Base-by-base conservation (phyloP, 345 rosid species). In the Salix caprea region DNA sequence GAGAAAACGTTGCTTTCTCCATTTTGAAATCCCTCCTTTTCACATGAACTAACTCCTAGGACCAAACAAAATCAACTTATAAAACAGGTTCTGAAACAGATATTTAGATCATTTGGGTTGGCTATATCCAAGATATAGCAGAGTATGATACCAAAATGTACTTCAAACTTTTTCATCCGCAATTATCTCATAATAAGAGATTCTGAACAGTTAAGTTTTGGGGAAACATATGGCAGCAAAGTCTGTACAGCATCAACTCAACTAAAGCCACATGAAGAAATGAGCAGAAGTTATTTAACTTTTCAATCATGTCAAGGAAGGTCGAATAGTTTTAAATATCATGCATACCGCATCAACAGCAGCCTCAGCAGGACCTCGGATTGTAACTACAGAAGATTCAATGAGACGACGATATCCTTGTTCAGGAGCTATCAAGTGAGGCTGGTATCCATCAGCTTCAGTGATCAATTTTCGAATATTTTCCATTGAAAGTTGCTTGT, bases 381-480 rank as follows among this genome's bases (percentile, higher is more conserved):
- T 94, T 60, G 97, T 86, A 46, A 94, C 77, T 30, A 96, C 71
- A 69, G 97, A 85, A 73, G 99, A 94, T 83, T 96, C 99, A 46
- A 96, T 96, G 83, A 96, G 91, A 69, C 99, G 98, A 46, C 99
- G 97, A 79, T 96, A 96, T 60, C 99, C 99, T 84, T 96, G 99
- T 74, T 96, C 99, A 36, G 99, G 99, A 86, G 99, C 99, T 80
- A 96, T 94, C 81, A 96, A 82, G 82, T 96, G 99, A 66, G 99
- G 99, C 76, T 96, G 99, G 84, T 96, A 96, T 68, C 99, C 99
- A 85, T 96, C 99, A 67, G 99, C 99, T 89, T 96, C 99, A 64
- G 99, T 92, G 70, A 96, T 95, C 79, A 96, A 89, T 89, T 94
- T 96, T 54, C 92, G 91, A 66, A 96, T 91, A 81, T 96, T 94